Percentiles rank a stretch among this genome's conserved stretches.
These are phyloP conservation scores for Globisporangium paddicum DNA, from an alignment of 352 stramenopile genomes.

Conservation along the genomic window DNA sequence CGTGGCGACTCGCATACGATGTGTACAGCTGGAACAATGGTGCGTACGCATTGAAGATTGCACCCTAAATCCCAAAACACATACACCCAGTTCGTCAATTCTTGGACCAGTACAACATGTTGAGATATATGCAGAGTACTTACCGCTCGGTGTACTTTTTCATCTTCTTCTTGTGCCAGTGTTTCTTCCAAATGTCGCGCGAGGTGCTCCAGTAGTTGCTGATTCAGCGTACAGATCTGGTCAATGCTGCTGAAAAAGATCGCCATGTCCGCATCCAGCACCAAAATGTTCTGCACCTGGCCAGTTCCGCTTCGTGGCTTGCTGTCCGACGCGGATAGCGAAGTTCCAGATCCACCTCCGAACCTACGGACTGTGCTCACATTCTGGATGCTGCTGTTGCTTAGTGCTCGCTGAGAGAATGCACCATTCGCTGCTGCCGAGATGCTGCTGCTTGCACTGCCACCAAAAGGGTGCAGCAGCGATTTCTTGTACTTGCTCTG, in stretches of 20 bases:
- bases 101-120: neutral
- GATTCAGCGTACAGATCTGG: constrained; percentile 85
- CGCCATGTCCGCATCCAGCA: constrained; percentile 80
- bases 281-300: constrained; percentile 38
- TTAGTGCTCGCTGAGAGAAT: constrained; percentile 30
- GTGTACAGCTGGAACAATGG: constrained; percentile 84
- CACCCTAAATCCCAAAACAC: constrained; percentile 42
- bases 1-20: constrained; percentile 79
- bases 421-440: constrained; percentile 23
- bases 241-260: constrained; percentile 89
- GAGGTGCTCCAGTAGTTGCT: constrained; percentile 84
- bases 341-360: constrained; percentile 12
- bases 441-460: constrained; percentile 30
- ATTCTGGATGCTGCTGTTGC: constrained; percentile 41
- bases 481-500: constrained; percentile 68
- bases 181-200: constrained; percentile 73
- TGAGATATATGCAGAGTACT: neutral
- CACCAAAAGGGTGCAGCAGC: constrained; percentile 44
- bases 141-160: constrained; percentile 21
- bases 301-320: constrained; percentile 9
- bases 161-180: constrained; percentile 24
- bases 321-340: constrained; percentile 15
- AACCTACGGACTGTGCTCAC: constrained; percentile 29
- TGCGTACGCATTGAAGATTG: constrained; percentile 85
- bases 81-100: constrained; percentile 8